Conservation (phyloP, 148 eudicot genomes). For the Diospyros lotus region DNA sequence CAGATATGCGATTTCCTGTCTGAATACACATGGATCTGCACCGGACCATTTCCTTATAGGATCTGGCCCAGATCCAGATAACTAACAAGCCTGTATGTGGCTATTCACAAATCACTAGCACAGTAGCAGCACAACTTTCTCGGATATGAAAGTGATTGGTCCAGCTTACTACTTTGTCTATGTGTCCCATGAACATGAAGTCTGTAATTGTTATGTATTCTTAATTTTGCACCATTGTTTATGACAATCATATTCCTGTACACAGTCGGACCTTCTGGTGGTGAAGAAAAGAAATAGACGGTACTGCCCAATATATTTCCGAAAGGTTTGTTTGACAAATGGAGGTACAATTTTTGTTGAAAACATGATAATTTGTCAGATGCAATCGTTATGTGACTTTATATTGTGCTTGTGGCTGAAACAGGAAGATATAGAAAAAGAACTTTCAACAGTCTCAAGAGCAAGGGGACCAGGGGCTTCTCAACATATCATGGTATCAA, state of each 20-base stretch:
- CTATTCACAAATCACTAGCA: not conserved
- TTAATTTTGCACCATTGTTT: not conserved
- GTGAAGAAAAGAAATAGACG: conserved; percentile 83
- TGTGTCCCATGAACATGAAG: not conserved
- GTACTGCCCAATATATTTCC: conserved; percentile 78
- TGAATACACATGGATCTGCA: too few species aligned
- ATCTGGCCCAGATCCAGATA: not conserved
- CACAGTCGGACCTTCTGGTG: conserved; percentile 85
- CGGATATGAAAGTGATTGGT: not conserved
- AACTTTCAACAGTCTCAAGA: conserved; percentile 48
- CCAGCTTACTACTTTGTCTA: not conserved
- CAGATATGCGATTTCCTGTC: too few species aligned
- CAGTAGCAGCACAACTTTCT: not conserved
- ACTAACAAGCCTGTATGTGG: not conserved
- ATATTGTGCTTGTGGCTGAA: conserved; percentile 13
- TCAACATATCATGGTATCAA: conserved; percentile 66
- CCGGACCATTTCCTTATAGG: too few species aligned
- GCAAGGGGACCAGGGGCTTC: conserved; percentile 56
- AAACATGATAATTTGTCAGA: not conserved
- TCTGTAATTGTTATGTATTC: not conserved
- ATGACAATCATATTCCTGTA: conserved; percentile 11
- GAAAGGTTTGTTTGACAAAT: conserved; percentile 53
- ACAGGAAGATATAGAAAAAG: conserved; percentile 96
- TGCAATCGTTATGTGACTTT: conserved; percentile 12
- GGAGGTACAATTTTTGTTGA: not conserved